Evolutionary conservation across 1,284 basidiomycete genomes (phyloP).

Genomic region (Melampsora americana): DNA sequence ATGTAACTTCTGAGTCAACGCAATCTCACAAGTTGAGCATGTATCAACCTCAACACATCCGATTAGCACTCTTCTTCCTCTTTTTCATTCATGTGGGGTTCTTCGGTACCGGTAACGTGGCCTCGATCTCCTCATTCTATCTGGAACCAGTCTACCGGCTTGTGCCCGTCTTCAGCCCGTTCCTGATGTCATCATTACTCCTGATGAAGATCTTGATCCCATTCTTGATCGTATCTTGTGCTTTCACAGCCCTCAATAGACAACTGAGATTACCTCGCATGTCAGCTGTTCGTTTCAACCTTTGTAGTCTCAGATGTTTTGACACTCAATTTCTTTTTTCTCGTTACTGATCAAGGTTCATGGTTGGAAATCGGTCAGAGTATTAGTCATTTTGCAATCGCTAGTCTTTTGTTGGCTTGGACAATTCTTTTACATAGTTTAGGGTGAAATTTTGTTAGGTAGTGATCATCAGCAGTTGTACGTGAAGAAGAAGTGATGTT

Average conservation of each 20-base stretch:
- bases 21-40: slow-evolving; percentile 12
- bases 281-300: slow-evolving; percentile 34
- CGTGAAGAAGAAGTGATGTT: not conserved
- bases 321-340: slow-evolving; percentile 78
- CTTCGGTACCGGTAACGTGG: slow-evolving; percentile 73
- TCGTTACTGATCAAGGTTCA: slow-evolving; percentile 75
- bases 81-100: slow-evolving; percentile 84
- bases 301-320: slow-evolving; percentile 59
- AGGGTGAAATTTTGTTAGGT: slow-evolving; percentile 38
- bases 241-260: slow-evolving; percentile 64
- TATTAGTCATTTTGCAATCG: slow-evolving; percentile 82
- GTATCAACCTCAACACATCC: slow-evolving; percentile 65
- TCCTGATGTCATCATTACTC: slow-evolving; percentile 70
- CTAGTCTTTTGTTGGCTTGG: slow-evolving; percentile 73
- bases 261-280: slow-evolving; percentile 29
- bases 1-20: not conserved
- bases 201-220: slow-evolving; percentile 79
- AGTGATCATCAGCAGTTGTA: not conserved
- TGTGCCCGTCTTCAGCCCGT: slow-evolving; percentile 80
- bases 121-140: slow-evolving; percentile 67
- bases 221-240: slow-evolving; percentile 69
- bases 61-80: slow-evolving; percentile 76
- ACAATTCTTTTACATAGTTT: slow-evolving; percentile 55
- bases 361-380: slow-evolving; percentile 88
- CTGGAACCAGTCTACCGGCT: slow-evolving; percentile 83